Evolutionary conservation across 2,329 filamentous ascomycete genomes (phyloP), one percentile per base, ranked within the genome.

Genomic region (Aspergillus sp.): DNA sequence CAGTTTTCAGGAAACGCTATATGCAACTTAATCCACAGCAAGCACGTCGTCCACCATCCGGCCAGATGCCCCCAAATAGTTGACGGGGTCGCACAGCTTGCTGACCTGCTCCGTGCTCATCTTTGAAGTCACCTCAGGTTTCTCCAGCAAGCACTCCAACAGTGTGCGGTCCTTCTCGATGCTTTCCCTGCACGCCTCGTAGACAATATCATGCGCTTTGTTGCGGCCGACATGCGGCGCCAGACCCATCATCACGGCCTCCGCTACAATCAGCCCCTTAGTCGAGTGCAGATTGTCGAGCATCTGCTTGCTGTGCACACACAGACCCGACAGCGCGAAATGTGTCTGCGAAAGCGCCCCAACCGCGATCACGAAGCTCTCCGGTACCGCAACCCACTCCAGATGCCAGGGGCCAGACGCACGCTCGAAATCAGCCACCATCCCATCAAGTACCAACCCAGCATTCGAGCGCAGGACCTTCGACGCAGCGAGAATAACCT

Each of bases 201-300:
- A 83, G 2, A 83, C 79, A 35, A 81, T 69, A 57, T 83, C 80
- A 62, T 83, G 81, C 2, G 80, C 80, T 16, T 74, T 70, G 53
- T 80, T 78, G 13, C 81, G 70, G 8, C 81, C 80, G 38, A 80
- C 66, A 64, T 76, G 68, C 14, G 74, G 72, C n/a, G 79, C 81
- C 46, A 83, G 69, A 1, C 73, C 76, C 81, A 83, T 83, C 80
- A 83, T 83, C n/a, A 83, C 78, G 2, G 81, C 79, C 66, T 83
- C 81, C 0, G 74, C 80, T 11, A 82, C 80, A 56, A 83, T 83
- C 17, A 83, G 63, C 0, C 80, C 80, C 40, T 68, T 68, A 0
- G 79, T 81, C 1, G 76, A 80, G 43, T 74, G 69, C 1, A 83
- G 67, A 54, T 83, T 84, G 0, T 65, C 61, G 49, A 74, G 58